Conservation (phyloP, 306 rosid species). For the Cercis canadensis region DNA sequence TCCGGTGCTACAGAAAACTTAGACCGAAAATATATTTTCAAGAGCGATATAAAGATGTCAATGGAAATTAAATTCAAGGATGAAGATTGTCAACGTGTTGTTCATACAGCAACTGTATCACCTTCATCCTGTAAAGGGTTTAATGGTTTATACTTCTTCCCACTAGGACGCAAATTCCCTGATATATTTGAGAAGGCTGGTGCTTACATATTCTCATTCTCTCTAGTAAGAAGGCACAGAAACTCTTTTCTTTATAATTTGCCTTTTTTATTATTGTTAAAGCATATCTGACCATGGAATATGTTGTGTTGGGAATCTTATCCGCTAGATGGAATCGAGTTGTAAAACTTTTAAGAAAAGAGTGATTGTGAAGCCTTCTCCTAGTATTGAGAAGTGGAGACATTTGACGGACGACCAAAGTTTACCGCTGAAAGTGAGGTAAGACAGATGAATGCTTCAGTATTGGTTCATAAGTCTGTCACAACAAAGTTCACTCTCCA, state of each 20-base stretch:
- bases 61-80: constrained; percentile 36
- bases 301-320: constrained; percentile 24
- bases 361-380: constrained; percentile 44
- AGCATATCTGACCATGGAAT: constrained; percentile 8
- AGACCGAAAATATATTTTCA: constrained; percentile 44
- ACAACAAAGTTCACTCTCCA: not conserved
- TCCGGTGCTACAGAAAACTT: constrained; percentile 27
- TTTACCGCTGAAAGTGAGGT: constrained; percentile 41
- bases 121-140: constrained; percentile 40
- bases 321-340: constrained; percentile 39
- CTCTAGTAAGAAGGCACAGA: constrained; percentile 43
- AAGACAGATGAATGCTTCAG: not conserved
- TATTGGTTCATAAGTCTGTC: not conserved
- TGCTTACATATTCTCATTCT: constrained; percentile 45
- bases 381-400: constrained; percentile 34
- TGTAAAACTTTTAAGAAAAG: constrained; percentile 31
- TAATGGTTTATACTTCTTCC: constrained; percentile 49
- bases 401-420: constrained; percentile 21
- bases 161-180: constrained; percentile 30
- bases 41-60: constrained; percentile 38
- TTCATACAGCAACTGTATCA: not conserved
- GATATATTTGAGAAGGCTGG: constrained; percentile 44
- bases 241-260: not conserved
- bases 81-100: not conserved
- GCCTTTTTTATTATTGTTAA: not conserved